phyloP scores from a whole-genome alignment of 148 eudicot genomes.

The Limonium bicolor region DNA sequence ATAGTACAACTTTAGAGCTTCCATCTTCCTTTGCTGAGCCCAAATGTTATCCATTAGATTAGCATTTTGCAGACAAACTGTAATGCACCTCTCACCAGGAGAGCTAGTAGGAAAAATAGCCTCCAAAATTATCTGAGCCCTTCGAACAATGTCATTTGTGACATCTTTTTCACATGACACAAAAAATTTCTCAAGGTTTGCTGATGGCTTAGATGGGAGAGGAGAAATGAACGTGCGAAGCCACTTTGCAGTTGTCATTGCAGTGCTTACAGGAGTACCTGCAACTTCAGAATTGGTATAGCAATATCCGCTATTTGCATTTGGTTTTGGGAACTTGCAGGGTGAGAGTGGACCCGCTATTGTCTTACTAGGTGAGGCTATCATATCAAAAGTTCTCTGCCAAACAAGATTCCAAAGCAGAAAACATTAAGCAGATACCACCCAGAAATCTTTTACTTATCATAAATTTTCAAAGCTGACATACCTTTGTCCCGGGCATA shows the following conservation, averaged over 20 bases:
- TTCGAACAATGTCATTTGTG: conserved; percentile 43
- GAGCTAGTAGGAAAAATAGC: conserved; percentile 88
- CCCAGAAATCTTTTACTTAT: too few species aligned
- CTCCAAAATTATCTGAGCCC: conserved; percentile 81
- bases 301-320: conserved; percentile 18
- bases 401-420: too few species aligned
- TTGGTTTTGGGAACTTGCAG: conserved; percentile 45
- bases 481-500: conserved; percentile 60
- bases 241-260: conserved; percentile 99
- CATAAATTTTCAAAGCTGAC: too few species aligned
- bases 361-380: conserved; percentile 77
- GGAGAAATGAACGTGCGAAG: conserved; percentile 70
- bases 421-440: too few species aligned
- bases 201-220: conserved; percentile 72
- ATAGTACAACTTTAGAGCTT: conserved; percentile 75
- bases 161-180: conserved; percentile 69
- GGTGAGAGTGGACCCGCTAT: conserved; percentile 67
- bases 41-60: conserved; percentile 81
- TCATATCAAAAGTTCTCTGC: conserved; percentile 48
- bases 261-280: conserved; percentile 93
- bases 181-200: conserved; percentile 49
- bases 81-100: conserved; percentile 45
- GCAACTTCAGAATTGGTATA: conserved; percentile 21
- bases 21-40: conserved; percentile 84
- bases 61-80: conserved; percentile 47